A percentile compares a stretch with the other conserved stretches of the same genome.
Evolutionary conservation across 148 eudicot genomes (phyloP).

Genomic region (Rhododendron molle): DNA sequence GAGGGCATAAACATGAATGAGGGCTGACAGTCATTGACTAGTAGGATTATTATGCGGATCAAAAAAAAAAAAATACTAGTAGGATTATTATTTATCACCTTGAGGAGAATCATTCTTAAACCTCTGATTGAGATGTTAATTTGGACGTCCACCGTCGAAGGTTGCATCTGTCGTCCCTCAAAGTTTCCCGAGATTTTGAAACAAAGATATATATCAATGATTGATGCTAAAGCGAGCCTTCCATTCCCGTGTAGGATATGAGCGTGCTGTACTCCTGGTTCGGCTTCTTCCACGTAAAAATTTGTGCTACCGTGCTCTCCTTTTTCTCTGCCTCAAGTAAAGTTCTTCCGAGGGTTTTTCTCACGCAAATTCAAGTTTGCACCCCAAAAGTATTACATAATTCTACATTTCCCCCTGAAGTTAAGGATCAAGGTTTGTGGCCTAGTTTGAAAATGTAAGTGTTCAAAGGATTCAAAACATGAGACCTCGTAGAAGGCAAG

Average conservation of each 20-base stretch:
- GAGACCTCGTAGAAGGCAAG: too few species aligned
- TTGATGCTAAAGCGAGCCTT: not conserved
- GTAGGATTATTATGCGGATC: too few species aligned
- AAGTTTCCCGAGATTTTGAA: not conserved
- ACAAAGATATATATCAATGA: too few species aligned
- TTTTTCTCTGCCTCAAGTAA: not conserved
- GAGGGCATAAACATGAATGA: not conserved
- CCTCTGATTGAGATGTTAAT: slow-evolving; percentile 20
- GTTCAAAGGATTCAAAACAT: too few species aligned
- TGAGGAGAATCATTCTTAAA: slow-evolving; percentile 59
- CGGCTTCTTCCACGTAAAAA: slow-evolving; percentile 4
- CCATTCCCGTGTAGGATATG: not conserved
- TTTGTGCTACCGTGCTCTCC: not conserved
- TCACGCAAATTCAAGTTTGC: not conserved
- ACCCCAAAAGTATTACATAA: not conserved
- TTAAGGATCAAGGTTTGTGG: too few species aligned
- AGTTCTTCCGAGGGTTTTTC: too few species aligned
- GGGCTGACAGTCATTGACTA: not conserved
- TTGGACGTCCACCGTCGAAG: not conserved
- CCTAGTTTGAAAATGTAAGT: too few species aligned
- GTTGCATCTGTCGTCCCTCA: not conserved
- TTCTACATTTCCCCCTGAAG: too few species aligned
- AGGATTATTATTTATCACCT: slow-evolving; percentile 28
- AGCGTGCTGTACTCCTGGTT: not conserved
- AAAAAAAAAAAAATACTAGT: too few species aligned